Evolutionary conservation across 2,329 filamentous ascomycete species (phyloP).

Genomic region (Didymella arachidicola): DNA sequence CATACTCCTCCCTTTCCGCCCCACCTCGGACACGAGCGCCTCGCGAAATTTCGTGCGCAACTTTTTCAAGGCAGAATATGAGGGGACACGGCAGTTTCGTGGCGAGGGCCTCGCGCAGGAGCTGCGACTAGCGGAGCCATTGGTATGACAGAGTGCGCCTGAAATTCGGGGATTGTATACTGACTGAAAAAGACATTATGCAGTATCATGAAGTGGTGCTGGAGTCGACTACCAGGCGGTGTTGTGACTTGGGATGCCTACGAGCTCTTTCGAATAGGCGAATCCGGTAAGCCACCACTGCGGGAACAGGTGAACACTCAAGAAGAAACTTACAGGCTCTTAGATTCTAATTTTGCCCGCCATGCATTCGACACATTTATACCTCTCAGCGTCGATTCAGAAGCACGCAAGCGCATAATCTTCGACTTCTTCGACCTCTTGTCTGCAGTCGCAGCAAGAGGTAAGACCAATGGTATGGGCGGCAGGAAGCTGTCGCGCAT

Average conservation of each 20-base stretch:
- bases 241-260: slow-evolving; percentile 98
- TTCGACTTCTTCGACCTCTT: slow-evolving; percentile 96
- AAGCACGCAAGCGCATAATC: slow-evolving; percentile 84
- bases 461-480: slow-evolving; percentile 90
- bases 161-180: slow-evolving; percentile 20
- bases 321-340: slow-evolving; percentile 29
- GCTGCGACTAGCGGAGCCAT: slow-evolving; percentile 88
- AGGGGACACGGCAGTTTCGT: slow-evolving; percentile 63
- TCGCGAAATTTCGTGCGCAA: slow-evolving; percentile 92
- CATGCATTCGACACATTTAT: slow-evolving; percentile 98
- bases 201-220: slow-evolving; percentile 97
- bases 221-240: slow-evolving; percentile 88
- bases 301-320: slow-evolving; percentile 10
- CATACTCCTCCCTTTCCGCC: slow-evolving; percentile 90
- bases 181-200: slow-evolving; percentile 74
- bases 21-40: slow-evolving; percentile 87
- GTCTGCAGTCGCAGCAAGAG: slow-evolving; percentile 87
- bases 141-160: slow-evolving; percentile 66
- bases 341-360: slow-evolving; percentile 89
- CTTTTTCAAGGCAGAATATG: slow-evolving; percentile 78
- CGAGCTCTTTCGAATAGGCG: slow-evolving; percentile 92
- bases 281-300: slow-evolving; percentile 71
- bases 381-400: slow-evolving; percentile 88
- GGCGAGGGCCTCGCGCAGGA: slow-evolving; percentile 82
- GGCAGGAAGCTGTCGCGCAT: slow-evolving; percentile 93